These are phyloP conservation scores for Asterophora parasitica DNA, from an alignment of 768 basidiomycete genomes.

Conservation along the genomic window DNA sequence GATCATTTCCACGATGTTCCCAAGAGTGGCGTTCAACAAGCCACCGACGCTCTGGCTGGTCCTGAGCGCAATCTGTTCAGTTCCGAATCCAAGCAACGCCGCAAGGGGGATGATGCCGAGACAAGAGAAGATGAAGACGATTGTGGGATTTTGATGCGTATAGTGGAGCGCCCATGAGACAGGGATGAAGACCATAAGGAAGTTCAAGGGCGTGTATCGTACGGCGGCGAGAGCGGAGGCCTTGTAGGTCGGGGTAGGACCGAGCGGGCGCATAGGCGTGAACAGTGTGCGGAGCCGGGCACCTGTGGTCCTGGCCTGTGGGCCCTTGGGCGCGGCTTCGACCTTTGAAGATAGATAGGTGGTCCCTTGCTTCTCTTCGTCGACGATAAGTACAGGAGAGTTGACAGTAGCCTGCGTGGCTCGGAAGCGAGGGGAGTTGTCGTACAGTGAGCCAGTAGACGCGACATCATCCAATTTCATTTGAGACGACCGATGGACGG, in stretches of 20 bases:
- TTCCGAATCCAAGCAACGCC: conserved; percentile 46
- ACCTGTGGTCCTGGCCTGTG: conserved; percentile 5
- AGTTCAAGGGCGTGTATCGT: conserved; percentile 35
- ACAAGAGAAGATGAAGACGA: conserved; percentile 44
- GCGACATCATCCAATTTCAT: conserved; percentile 15
- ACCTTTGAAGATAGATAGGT: background rate
- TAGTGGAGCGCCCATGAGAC: conserved; percentile 46
- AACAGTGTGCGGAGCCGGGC: conserved; percentile 28
- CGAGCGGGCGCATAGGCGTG: conserved; percentile 25
- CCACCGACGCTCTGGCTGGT: conserved; percentile 48
- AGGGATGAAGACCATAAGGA: conserved; percentile 45
- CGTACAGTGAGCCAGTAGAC: background rate
- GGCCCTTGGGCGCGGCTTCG: background rate
- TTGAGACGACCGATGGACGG: conserved; percentile 27
- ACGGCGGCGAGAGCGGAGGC: conserved; percentile 27
- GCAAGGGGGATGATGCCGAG: conserved; percentile 49
- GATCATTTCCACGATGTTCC: conserved; percentile 51
- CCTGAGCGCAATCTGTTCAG: conserved; percentile 46
- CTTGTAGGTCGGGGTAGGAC: conserved; percentile 31
- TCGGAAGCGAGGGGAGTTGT: conserved; percentile 4
- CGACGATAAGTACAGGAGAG: conserved; percentile 7
- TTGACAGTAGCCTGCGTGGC: conserved; percentile 9
- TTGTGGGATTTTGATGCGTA: conserved; percentile 39
- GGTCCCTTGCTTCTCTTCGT: conserved; percentile 18
- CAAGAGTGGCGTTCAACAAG: conserved; percentile 48